Percentiles rank a stretch among this genome's conserved stretches.
phyloP scores from a whole-genome alignment of 2,329 filamentous ascomycete species.

The Aspergillus vadensis region DNA sequence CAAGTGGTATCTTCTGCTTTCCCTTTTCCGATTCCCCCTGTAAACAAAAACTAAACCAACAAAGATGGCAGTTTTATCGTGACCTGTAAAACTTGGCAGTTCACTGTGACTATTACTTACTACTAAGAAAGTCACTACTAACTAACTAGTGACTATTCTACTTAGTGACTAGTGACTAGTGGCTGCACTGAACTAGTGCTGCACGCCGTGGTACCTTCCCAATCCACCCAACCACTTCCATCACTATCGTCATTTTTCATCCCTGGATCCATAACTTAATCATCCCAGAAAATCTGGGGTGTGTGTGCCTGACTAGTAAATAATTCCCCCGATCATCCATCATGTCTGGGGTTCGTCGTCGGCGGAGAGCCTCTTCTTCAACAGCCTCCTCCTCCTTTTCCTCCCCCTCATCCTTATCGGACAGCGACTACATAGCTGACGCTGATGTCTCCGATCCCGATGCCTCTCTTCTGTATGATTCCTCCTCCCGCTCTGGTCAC shows the following conservation, averaged over 20 bases:
- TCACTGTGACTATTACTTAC: no score
- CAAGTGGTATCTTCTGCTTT: background rate
- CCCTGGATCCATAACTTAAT: background rate
- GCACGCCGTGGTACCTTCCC: no score
- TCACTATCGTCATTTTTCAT: background rate
- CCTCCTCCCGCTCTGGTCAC: background rate
- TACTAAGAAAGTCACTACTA: no score
- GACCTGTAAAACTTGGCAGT: no score
- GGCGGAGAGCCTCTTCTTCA: slow-evolving; percentile 1
- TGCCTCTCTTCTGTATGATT: background rate
- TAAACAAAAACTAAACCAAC: no score
- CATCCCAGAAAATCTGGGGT: background rate
- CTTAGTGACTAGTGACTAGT: no score
- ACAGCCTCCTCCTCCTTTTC: background rate
- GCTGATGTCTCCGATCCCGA: no score
- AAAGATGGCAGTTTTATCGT: no score
- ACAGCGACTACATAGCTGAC: background rate
- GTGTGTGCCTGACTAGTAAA: background rate
- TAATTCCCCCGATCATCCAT: background rate
- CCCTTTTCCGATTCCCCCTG: background rate
- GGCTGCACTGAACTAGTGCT: no score
- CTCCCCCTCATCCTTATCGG: background rate
- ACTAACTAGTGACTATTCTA: no score
- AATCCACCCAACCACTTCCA: background rate
- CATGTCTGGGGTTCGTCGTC: slow-evolving; percentile 5